Evolutionary conservation across 306 rosid genomes (phyloP).

Genomic region (Hippophae rhamnoides): DNA sequence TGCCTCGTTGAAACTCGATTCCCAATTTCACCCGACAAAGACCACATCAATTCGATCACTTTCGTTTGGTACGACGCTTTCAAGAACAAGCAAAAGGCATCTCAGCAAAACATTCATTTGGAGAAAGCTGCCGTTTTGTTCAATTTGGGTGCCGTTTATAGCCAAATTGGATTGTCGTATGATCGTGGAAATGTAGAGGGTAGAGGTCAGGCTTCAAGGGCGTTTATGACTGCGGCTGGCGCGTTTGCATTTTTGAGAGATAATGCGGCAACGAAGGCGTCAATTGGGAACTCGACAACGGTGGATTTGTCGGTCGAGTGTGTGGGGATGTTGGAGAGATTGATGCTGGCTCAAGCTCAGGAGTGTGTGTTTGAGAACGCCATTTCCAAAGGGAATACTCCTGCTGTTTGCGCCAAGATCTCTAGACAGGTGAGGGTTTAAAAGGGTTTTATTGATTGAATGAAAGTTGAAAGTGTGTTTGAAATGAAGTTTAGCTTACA

Average conservation of each 20-base stretch:
- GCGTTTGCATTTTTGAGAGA: constrained; percentile 66
- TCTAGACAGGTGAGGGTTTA: constrained; percentile 66
- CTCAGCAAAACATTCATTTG: constrained; percentile 90
- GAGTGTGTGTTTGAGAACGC: constrained; percentile 91
- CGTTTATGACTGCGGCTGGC: constrained; percentile 81
- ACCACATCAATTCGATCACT: constrained; percentile 63
- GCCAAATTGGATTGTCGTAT: constrained; percentile 77
- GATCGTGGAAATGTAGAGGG: constrained; percentile 84
- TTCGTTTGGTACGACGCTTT: constrained; percentile 92
- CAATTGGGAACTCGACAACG: constrained; percentile 69
- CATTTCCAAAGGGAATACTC: constrained; percentile 89
- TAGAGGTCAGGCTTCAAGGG: constrained; percentile 63
- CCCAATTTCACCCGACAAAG: constrained; percentile 81
- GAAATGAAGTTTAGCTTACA: background rate
- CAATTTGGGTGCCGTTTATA: constrained; percentile 78
- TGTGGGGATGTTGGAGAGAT: constrained; percentile 82
- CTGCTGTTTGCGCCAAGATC: constrained; percentile 95
- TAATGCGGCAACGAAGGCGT: constrained; percentile 68
- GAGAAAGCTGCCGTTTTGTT: constrained; percentile 85
- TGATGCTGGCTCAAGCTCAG: constrained; percentile 97
- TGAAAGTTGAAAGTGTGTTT: background rate
- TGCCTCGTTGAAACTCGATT: constrained; percentile 92
- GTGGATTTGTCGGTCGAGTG: constrained; percentile 78
- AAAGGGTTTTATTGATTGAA: constrained; percentile 6
- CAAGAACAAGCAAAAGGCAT: constrained; percentile 70